These are phyloP conservation scores for Tephrocybe sp. DNA, from an alignment of 768 basidiomycete genomes.

Conservation along the genomic window DNA sequence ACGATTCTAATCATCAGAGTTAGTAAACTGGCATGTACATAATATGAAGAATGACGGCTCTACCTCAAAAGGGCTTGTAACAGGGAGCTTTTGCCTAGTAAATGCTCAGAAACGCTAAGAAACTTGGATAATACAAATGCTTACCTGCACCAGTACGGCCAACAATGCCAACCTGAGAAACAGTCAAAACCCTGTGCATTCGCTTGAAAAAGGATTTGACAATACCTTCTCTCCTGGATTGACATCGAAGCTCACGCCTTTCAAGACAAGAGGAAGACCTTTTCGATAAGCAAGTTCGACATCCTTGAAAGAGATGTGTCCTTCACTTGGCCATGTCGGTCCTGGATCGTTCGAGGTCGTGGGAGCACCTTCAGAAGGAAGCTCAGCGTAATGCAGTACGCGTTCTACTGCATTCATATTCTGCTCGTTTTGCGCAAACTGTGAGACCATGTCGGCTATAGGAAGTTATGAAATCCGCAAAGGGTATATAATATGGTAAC, in stretches of 20 bases:
- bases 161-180: conserved; percentile 39
- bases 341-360: conserved; percentile 43
- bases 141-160: conserved; percentile 45
- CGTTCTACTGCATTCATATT: conserved; percentile 76
- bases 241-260: conserved; percentile 54
- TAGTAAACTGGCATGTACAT: neutral
- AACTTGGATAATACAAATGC: neutral
- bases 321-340: conserved; percentile 45
- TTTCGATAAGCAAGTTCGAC: conserved; percentile 57
- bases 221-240: conserved; percentile 62
- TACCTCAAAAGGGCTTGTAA: conserved; percentile 58
- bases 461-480: conserved; percentile 1
- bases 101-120: neutral
- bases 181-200: neutral
- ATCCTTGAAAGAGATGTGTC: conserved; percentile 51
- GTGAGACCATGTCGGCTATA: conserved; percentile 50
- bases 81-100: conserved; percentile 52
- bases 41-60: neutral
- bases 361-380: conserved; percentile 50
- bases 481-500: conserved; percentile 7
- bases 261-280: conserved; percentile 63
- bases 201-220: neutral
- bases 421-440: conserved; percentile 60
- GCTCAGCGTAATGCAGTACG: conserved; percentile 59
- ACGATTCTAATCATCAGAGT: conserved; percentile 42